phyloP scores from a whole-genome alignment of 495 filamentous ascomycete species.

The Hypoxylon lienhwacheense region DNA sequence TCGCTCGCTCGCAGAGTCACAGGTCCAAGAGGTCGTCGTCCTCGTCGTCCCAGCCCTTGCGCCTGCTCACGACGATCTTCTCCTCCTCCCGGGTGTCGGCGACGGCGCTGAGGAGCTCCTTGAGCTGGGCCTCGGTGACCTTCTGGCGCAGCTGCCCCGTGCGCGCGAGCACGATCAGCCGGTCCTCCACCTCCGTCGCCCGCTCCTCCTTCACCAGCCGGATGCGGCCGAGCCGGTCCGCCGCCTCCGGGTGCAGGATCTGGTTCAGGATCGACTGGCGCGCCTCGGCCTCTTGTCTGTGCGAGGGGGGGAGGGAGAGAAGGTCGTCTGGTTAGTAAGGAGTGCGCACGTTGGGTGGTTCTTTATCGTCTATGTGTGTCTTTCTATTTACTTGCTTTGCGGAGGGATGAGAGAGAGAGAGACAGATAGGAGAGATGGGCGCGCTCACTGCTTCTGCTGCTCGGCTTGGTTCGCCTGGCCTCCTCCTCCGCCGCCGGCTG shows the following conservation, averaged over 20 bases:
- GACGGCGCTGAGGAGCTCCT: slow-evolving; percentile 82
- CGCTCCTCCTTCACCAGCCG: slow-evolving; percentile 92
- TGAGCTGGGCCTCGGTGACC: slow-evolving; percentile 90
- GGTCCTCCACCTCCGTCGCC: slow-evolving; percentile 86
- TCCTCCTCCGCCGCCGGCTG: slow-evolving; percentile 49
- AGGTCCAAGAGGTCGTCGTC: slow-evolving; percentile 80
- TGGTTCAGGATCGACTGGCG: slow-evolving; percentile 80
- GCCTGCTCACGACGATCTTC: slow-evolving; percentile 80
- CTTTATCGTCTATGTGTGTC: too few relatives aligned
- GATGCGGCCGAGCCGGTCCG: slow-evolving; percentile 91
- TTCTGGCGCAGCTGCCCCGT: slow-evolving; percentile 81
- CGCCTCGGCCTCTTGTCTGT: slow-evolving; percentile 56
- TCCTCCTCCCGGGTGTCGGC: slow-evolving; percentile 70
- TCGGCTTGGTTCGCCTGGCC: slow-evolving; percentile 55
- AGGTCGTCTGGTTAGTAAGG: neutral
- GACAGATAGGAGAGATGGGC: neutral
- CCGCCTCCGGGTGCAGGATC: slow-evolving; percentile 91
- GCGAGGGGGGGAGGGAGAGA: neutral
- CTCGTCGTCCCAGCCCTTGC: slow-evolving; percentile 84
- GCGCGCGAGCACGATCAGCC: slow-evolving; percentile 88
- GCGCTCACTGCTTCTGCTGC: slow-evolving; percentile 65
- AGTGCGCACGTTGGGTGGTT: too few relatives aligned
- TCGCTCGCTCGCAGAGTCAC: too few relatives aligned
- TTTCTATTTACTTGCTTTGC: neutral
- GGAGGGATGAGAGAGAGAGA: too few relatives aligned